Evolutionary conservation across 1,284 basidiomycete genomes (phyloP).

Genomic region (Marasmius tenuissimus): DNA sequence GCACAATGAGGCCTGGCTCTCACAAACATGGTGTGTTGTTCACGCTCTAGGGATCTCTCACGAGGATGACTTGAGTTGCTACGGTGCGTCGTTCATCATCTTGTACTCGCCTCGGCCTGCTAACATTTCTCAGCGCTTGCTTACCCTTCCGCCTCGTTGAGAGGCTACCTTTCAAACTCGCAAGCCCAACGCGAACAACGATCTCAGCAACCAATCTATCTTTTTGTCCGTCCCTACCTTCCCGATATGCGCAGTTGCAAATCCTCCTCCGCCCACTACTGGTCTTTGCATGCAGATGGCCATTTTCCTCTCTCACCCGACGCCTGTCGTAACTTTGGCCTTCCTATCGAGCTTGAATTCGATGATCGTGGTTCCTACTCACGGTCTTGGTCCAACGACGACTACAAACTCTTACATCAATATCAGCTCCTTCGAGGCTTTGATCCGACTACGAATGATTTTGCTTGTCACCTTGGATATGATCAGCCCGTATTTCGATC

Average conservation of each 20-base stretch:
- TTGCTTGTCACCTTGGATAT: too few relatives aligned
- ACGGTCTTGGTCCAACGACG: not conserved
- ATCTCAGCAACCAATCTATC: not conserved
- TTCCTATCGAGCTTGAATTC: not conserved
- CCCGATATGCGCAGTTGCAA: too few relatives aligned
- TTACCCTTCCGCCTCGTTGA: not conserved
- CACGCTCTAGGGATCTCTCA: too few relatives aligned
- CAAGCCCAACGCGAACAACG: not conserved
- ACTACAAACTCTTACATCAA: not conserved
- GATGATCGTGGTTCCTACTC: too few relatives aligned
- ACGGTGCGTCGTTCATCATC: not conserved
- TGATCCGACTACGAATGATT: too few relatives aligned
- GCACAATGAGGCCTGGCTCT: not conserved
- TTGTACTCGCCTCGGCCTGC: not conserved
- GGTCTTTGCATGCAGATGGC: not conserved
- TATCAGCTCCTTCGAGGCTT: not conserved
- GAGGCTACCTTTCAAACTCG: not conserved
- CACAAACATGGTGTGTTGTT: too few relatives aligned
- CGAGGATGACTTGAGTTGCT: not conserved
- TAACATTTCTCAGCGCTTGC: not conserved
- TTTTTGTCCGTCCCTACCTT: not conserved
- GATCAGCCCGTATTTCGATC: too few relatives aligned
- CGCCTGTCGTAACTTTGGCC: not conserved
- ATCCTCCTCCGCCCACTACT: not conserved
- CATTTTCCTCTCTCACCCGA: not conserved